Evolutionary conservation across 129 eudicot genomes (phyloP).

Genomic region (Deinandra increscens): DNA sequence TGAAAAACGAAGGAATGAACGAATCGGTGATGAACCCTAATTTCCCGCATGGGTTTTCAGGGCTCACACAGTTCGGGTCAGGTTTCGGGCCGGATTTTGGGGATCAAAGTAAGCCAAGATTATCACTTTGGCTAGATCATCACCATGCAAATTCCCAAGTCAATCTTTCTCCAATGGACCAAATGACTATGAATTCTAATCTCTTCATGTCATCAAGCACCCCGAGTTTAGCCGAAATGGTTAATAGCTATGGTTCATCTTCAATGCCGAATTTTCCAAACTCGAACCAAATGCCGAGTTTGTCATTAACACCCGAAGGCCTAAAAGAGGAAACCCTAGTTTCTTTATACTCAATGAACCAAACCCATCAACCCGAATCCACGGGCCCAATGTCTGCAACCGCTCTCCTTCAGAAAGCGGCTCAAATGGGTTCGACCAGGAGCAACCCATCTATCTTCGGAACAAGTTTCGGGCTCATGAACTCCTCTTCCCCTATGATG

Average conservation of each 20-base stretch:
- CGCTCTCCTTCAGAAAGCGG: slow-evolving; percentile 90
- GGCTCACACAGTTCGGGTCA: slow-evolving; percentile 48
- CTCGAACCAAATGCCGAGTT: slow-evolving; percentile 34
- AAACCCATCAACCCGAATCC: slow-evolving; percentile 39
- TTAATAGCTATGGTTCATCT: slow-evolving; percentile 57
- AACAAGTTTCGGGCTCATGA: slow-evolving; percentile 65
- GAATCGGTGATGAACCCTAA: slow-evolving; percentile 47
- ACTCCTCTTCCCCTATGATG: slow-evolving; percentile 27
- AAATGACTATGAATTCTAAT: slow-evolving; percentile 40
- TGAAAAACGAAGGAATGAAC: slow-evolving; percentile 44
- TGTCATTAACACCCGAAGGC: slow-evolving; percentile 46
- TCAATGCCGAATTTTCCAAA: slow-evolving; percentile 45
- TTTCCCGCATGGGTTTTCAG: slow-evolving; percentile 50
- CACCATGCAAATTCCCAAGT: slow-evolving; percentile 57
- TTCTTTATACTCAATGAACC: slow-evolving; percentile 51
- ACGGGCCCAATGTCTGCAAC: slow-evolving; percentile 85
- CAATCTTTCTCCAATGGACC: slow-evolving; percentile 41
- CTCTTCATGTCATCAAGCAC: slow-evolving; percentile 49
- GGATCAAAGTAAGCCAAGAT: slow-evolving; percentile 58
- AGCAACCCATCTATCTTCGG: slow-evolving; percentile 63
- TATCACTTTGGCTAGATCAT: slow-evolving; percentile 70
- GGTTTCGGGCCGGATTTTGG: slow-evolving; percentile 32
- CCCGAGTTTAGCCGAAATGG: slow-evolving; percentile 43
- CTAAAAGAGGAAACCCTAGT: slow-evolving; percentile 46
- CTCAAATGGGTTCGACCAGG: slow-evolving; percentile 85